A percentile compares a stretch with the other conserved stretches of the same genome.
These are phyloP conservation scores for Botryobasidium botryosum DNA, from an alignment of 768 basidiomycete species.

Conservation along the genomic window DNA sequence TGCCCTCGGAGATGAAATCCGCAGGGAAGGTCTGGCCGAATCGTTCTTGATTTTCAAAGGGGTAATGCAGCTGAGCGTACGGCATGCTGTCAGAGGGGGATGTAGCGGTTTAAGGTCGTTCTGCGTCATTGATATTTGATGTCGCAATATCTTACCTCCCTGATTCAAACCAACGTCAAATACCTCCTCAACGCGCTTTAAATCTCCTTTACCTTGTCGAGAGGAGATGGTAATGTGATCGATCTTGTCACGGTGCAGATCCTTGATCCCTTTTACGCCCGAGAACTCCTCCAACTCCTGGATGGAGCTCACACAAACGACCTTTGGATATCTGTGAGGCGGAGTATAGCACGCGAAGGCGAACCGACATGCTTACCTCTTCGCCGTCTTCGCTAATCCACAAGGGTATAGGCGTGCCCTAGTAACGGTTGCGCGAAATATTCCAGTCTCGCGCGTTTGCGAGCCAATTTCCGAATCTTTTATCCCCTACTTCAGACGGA, in stretches of 20 bases:
- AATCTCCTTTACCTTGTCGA: conserved; percentile 61
- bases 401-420: conserved; percentile 94
- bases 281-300: conserved; percentile 74
- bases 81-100: conserved; percentile 58
- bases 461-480: conserved; percentile 93
- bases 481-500: conserved; percentile 76
- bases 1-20: conserved; percentile 94
- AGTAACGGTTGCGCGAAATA: conserved; percentile 95
- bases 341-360: background rate
- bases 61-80: conserved; percentile 92
- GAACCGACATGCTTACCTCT: conserved; percentile 38
- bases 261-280: conserved; percentile 66
- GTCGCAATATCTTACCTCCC: conserved; percentile 52
- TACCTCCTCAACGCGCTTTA: conserved; percentile 90
- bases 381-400: conserved; percentile 89
- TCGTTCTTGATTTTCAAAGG: conserved; percentile 86
- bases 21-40: conserved; percentile 83
- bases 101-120: background rate
- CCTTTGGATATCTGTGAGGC: conserved; percentile 24
- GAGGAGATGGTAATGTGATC: conserved; percentile 96
- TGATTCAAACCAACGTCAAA: conserved; percentile 99
- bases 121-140: background rate
- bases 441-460: conserved; percentile 98
- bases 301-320: conserved; percentile 77
- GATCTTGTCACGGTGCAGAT: conserved; percentile 87